Conservation (phyloP, 768 basidiomycete species). For the Naganishia randhawae region DNA sequence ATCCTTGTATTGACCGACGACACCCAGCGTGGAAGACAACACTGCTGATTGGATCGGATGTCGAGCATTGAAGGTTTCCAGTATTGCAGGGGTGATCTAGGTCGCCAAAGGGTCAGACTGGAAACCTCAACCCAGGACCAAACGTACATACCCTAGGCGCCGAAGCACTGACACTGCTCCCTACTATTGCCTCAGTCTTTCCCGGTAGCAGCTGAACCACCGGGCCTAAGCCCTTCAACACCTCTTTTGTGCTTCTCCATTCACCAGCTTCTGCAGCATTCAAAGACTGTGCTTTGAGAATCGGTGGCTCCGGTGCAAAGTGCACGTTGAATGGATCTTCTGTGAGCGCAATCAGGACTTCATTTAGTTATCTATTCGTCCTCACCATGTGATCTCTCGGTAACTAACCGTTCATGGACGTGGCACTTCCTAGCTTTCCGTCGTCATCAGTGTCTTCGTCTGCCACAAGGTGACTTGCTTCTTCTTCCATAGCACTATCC, state of each 20-base stretch:
- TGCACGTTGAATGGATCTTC: constrained; percentile 66
- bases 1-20: constrained; percentile 67
- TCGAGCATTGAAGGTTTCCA: constrained; percentile 56
- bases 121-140: background rate
- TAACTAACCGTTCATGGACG: constrained; percentile 31
- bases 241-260: constrained; percentile 60
- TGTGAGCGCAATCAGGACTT: constrained; percentile 9
- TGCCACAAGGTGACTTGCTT: constrained; percentile 18
- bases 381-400: background rate
- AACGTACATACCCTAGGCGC: constrained; percentile 8
- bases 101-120: background rate
- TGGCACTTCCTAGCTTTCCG: constrained; percentile 7
- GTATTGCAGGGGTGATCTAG: constrained; percentile 52
- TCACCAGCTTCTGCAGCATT: constrained; percentile 57
- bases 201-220: constrained; percentile 51
- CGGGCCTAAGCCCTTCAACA: constrained; percentile 61
- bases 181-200: background rate
- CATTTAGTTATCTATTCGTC: no score
- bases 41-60: constrained; percentile 25
- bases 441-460: constrained; percentile 33
- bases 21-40: constrained; percentile 51
- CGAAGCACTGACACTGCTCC: background rate
- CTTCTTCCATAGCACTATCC: background rate
- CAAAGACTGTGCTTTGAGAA: constrained; percentile 51
- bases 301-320: constrained; percentile 63